Evolutionary conservation across 768 basidiomycete species (phyloP), one percentile per base, ranked within the genome.

Genomic region (Dentipellis sp.): DNA sequence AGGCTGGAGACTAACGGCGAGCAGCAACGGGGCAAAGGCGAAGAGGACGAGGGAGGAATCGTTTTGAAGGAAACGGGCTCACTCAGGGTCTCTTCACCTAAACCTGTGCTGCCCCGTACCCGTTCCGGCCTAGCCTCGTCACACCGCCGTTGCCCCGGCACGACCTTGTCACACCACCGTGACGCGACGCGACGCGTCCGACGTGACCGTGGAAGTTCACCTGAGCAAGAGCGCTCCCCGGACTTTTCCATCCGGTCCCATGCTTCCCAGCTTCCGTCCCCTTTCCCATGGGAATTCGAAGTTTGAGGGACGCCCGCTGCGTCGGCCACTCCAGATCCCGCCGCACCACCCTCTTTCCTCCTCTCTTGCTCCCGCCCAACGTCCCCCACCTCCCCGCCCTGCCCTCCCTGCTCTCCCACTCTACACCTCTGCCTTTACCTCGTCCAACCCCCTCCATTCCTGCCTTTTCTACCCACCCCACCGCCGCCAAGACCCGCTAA

Each of bases 201-300:
- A 53, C 48, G 35, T 58, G 53, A 58, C 57, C 40, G 48, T 49
- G 34, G 23, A 45, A 34, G 48, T 34, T 49, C 38, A 47, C 50
- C 40, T 58, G 48, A 48, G 46, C 55, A 29, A 40, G 49, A 49
- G 37, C 56, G 38, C 58, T 50, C 53, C 50, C 55, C 60, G 59
- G 29, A 55, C 52, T 49, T 52, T 52, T 59, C 60, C 59, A 34
- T 54, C 37, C 38, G 53, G 10, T 39, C 58, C 29, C 50, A 49
- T n/a, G 40, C 35, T 49, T 29, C 29, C 29, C 29, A 29, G 29
- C 29, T 29, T 53, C 54, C 52, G 52, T 58, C 61, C 51, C 42
- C 37, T 62, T 62, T 62, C 61, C 45, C 61, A 62, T 62, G 61
- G 37, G 58, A 62, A 59, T 62, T 57, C 61, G 50, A 57, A 57